Evolutionary conservation across 768 basidiomycete genomes (phyloP), one percentile per base, ranked within the genome.

Genomic region (Kwoniella shandongensis): DNA sequence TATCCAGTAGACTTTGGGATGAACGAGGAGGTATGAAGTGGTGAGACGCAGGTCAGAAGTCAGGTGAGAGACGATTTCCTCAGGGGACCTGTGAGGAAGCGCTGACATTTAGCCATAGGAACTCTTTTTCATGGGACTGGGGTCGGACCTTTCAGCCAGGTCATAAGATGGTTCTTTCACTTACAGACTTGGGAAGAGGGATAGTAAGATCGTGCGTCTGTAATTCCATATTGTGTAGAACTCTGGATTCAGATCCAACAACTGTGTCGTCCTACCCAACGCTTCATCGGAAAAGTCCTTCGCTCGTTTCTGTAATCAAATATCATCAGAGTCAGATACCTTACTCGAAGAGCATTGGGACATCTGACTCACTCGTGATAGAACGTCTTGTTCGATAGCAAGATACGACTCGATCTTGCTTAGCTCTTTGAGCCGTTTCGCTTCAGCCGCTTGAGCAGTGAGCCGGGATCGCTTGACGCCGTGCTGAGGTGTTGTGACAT

Each of bases 191-290:
- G 82, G 81, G 63, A 94, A 91, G 42, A 89, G 74, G 2, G 87
- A 87, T 38, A 86, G 72, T 18, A 94, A 77, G 59, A 96, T 91
- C 51, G 83, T 81, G 29, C 94, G 81, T 44, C 96, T 82, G 77
- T 91, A 93, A 77, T 96, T 94, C 96, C 96, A 98, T 35, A 89
- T 79, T 1, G 94, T 93, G 76, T 96, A 96, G 72, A 91, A 91
- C 77, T 99, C 96, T 2, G 94, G 92, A 71, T 97, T 98, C 39
- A 88, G 66, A 49, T 85, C 84, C 8, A 99, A 83, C 22, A 97
- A 76, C 25, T 79, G 81, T 15, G 86, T 85, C 0, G 92, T 94
- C 39, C 87, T 78, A n/a, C 83, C 80, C 32, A 97, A 83, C 0
- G 89, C 84, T n/a, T 87, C 86, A 26, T 77, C 73, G 57, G 85